Conservation (phyloP, 768 basidiomycete species). For the Inosperma sp. region DNA sequence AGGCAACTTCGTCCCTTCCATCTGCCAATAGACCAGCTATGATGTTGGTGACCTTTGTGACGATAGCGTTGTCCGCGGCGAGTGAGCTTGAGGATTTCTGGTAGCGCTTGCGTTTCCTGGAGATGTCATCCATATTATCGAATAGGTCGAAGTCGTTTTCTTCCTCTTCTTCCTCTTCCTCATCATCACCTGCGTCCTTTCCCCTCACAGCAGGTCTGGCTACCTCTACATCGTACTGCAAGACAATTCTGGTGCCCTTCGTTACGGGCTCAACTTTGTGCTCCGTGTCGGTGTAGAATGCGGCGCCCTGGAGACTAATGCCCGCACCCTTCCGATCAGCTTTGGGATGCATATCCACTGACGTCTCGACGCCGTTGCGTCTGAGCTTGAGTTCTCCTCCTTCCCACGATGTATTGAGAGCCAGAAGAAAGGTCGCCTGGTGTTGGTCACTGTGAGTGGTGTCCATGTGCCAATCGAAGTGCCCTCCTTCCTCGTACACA, state of each 20-base stretch:
- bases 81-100: neutral
- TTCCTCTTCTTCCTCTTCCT: too few relatives aligned
- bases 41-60: neutral
- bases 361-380: neutral
- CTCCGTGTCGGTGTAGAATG: constrained; percentile 4
- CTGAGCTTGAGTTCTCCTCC: constrained; percentile 4
- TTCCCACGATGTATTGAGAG: neutral
- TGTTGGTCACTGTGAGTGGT: neutral
- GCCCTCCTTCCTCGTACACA: neutral
- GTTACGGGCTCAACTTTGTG: constrained; percentile 6
- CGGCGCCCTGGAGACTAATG: neutral
- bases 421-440: neutral
- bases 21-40: neutral
- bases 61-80: neutral
- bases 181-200: neutral
- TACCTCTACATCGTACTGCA: constrained; percentile 4
- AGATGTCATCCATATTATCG: neutral
- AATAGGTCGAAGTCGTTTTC: too few relatives aligned
- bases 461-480: constrained; percentile 9
- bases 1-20: neutral
- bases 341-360: neutral
- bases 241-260: neutral
- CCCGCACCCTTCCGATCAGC: neutral
- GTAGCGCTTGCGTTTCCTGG: neutral
- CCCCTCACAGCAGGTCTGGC: neutral